phyloP scores from a whole-genome alignment of 371 early-diverging fungal genomes.

The Mortierella sp. region DNA sequence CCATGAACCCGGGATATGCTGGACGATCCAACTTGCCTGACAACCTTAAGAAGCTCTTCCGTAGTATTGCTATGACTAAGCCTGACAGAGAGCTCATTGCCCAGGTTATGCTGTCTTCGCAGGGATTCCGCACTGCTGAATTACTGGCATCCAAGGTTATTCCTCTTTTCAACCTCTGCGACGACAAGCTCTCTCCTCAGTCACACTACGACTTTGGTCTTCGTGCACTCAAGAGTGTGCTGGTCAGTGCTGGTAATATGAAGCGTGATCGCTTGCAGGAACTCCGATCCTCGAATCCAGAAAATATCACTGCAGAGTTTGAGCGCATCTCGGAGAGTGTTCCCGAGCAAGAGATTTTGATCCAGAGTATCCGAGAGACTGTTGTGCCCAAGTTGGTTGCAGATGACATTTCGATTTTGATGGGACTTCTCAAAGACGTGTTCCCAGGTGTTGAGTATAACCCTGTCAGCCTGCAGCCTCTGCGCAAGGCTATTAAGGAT shows the following conservation, averaged over 20 bases:
- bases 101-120: slow-evolving; percentile 98
- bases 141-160: slow-evolving; percentile 95
- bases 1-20: slow-evolving; percentile 99
- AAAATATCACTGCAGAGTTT: slow-evolving; percentile 62
- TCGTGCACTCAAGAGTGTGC: slow-evolving; percentile 98
- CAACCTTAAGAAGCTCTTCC: slow-evolving; percentile 98
- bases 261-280: slow-evolving; percentile 88
- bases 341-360: slow-evolving; percentile 93
- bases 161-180: slow-evolving; percentile 95
- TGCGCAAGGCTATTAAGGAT: slow-evolving; percentile 81
- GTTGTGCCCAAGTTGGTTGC: slow-evolving; percentile 97
- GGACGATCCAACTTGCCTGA: slow-evolving; percentile 99
- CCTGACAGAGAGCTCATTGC: slow-evolving; percentile 98
- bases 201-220: slow-evolving; percentile 99
- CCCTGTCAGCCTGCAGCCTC: slow-evolving; percentile 82
- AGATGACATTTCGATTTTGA: slow-evolving; percentile 91
- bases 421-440: slow-evolving; percentile 91
- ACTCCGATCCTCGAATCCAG: slow-evolving; percentile 60
- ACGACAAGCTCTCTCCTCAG: slow-evolving; percentile 94
- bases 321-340: slow-evolving; percentile 72
- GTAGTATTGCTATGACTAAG: slow-evolving; percentile 98
- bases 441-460: slow-evolving; percentile 95
- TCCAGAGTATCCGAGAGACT: slow-evolving; percentile 96
- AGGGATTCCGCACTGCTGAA: slow-evolving; percentile 98
- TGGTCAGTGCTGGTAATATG: slow-evolving; percentile 97